Evolutionary conservation across 208 protist species (phyloP), one percentile per base, ranked within the genome.

Genomic region (Trypanosoma congolense): DNA sequence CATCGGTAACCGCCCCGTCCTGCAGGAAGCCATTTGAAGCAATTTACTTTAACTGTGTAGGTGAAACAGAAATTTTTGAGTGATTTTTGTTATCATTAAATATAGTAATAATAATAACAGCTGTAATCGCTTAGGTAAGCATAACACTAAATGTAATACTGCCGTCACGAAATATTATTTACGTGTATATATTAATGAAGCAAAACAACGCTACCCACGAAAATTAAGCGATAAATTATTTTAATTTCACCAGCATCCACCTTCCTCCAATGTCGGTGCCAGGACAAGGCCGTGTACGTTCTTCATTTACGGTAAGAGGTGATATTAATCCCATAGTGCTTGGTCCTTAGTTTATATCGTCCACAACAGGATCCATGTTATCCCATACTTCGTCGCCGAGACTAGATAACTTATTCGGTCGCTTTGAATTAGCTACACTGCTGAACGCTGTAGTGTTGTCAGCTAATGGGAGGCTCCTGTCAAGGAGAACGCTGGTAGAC

Each of bases 351-450:
- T 72, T 80, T 2, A 87, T 68, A 0, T 77, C 75, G 54, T 92
- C 84, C 6, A 87, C 51, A 4, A 92, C 76, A 24, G 84, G 84
- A 62, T 92, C 84, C 84, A 92, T 92, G 54, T 87, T 79, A 58
- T 92, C 84, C 80, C 84, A 92, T 1, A 92, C 45, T 45, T 84
- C 71, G 58, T 87, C 78, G 22, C 84, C 80, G n/a, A 92, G 51
- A 2, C 67, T 68, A 18, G 60, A 56, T 6, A 54, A 62, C 44
- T 84, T 88, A 56, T 70, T 73, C 3, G 84, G 80, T 41, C 80
- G 70, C 52, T 92, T 92, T 8, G 51, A 50, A 57, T 88, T 92
- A 22, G 77, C 66, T 21, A 87, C 70, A 22, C 67, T 71, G 30
- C 75, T 92, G 46, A 73, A 92, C 18, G 73, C 76, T 19, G 68